A percentile compares a stretch with the other conserved stretches of the same genome.
Conservation (phyloP, 2,329 filamentous ascomycete species). For the Monilinia fructicola region DNA sequence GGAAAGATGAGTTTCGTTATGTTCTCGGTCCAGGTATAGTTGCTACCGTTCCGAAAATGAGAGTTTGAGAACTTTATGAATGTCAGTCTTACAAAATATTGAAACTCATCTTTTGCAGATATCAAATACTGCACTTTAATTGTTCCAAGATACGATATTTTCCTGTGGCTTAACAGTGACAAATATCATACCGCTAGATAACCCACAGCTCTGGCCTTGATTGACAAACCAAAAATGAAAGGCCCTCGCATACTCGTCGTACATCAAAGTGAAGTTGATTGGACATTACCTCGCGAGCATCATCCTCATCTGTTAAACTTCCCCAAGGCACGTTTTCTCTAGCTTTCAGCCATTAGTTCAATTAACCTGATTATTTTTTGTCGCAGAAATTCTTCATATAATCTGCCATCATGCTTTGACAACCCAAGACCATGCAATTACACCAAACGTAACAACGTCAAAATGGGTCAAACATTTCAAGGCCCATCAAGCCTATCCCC, state of each 20-base stretch:
- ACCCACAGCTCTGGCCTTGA: background rate
- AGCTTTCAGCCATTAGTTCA: no score
- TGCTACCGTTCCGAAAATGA: background rate
- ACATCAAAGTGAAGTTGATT: conserved; percentile 1
- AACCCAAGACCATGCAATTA: background rate
- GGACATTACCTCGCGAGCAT: background rate
- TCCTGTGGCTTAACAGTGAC: background rate
- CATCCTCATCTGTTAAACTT: background rate
- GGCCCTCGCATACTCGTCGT: background rate
- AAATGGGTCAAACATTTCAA: background rate
- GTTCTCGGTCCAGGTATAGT: background rate
- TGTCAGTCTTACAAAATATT: no score
- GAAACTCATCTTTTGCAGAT: no score
- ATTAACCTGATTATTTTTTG: background rate
- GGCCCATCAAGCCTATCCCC: background rate
- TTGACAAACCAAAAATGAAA: conserved; percentile 1
- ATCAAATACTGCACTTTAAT: background rate
- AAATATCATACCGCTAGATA: background rate
- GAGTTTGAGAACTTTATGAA: no score
- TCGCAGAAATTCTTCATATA: background rate
- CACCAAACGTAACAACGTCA: background rate
- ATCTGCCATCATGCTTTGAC: background rate
- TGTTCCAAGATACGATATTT: background rate
- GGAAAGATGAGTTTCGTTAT: background rate
- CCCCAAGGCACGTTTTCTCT: background rate